Percentiles rank a stretch among this genome's conserved stretches.
phyloP scores from a whole-genome alignment of 371 early-diverging fungal species.

The Syncephalastrum monosporum region DNA sequence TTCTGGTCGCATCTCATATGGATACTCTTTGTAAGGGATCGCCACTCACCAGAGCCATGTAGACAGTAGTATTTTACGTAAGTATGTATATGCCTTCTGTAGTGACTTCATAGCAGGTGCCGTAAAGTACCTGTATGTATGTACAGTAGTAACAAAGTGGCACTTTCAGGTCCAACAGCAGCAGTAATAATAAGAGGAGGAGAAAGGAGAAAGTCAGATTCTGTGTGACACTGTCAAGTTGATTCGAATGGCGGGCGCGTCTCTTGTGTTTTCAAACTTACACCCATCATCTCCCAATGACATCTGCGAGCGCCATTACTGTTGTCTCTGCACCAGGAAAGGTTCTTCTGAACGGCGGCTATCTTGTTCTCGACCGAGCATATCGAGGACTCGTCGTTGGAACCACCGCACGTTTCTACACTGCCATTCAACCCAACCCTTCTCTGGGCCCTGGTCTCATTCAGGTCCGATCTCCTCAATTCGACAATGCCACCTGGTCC shows the following conservation, averaged over 20 bases:
- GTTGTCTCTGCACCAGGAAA: slow-evolving; percentile 92
- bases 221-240: slow-evolving; percentile 1
- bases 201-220: not conserved
- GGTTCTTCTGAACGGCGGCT: slow-evolving; percentile 93
- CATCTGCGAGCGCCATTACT: slow-evolving; percentile 13
- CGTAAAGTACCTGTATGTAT: no score
- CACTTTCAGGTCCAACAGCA: not conserved
- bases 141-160: no score
- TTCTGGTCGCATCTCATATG: no score
- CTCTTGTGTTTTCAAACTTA: not conserved
- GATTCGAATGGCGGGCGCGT: not conserved
- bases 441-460: slow-evolving; percentile 28
- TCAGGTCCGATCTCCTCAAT: slow-evolving; percentile 70
- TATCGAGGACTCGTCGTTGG: slow-evolving; percentile 85
- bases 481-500: slow-evolving; percentile 65
- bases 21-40: no score
- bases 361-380: slow-evolving; percentile 84
- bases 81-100: no score
- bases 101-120: no score
- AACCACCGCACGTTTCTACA: slow-evolving; percentile 82
- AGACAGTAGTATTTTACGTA: no score
- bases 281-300: not conserved
- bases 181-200: not conserved
- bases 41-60: no score
- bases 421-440: slow-evolving; percentile 46